phyloP scores from a whole-genome alignment of 768 basidiomycete species.

The Russula dissimulans region DNA sequence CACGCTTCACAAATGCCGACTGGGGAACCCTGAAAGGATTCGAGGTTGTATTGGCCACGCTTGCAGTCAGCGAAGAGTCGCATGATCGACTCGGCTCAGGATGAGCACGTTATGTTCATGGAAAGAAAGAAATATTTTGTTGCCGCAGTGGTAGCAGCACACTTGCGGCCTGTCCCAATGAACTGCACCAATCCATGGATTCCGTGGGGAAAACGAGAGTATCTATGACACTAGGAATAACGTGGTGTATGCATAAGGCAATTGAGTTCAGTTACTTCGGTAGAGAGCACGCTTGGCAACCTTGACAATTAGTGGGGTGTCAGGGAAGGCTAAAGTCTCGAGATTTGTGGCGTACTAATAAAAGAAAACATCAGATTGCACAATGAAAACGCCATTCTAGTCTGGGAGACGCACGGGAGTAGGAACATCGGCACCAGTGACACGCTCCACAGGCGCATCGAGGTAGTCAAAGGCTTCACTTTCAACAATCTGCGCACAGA shows the following conservation, averaged over 20 bases:
- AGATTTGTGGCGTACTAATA: slow-evolving; percentile 81
- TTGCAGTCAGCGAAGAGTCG: no score
- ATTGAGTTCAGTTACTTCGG: slow-evolving; percentile 58
- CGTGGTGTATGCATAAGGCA: slow-evolving; percentile 9
- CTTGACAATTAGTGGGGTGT: slow-evolving; percentile 83
- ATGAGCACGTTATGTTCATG: no score
- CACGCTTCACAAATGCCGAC: no score
- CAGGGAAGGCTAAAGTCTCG: slow-evolving; percentile 89
- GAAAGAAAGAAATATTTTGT: neutral
- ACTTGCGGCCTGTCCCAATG: neutral
- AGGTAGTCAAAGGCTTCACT: slow-evolving; percentile 98
- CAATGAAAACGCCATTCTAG: slow-evolving; percentile 5
- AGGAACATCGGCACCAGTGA: slow-evolving; percentile 96
- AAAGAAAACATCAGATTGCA: neutral
- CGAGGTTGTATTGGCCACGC: no score
- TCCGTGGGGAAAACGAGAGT: neutral
- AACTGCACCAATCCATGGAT: neutral
- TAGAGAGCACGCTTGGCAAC: slow-evolving; percentile 91
- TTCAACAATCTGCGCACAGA: slow-evolving; percentile 95
- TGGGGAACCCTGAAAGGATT: no score
- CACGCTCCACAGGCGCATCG: slow-evolving; percentile 94
- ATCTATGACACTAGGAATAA: slow-evolving; percentile 19
- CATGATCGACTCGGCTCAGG: no score
- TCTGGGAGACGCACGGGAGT: slow-evolving; percentile 66
- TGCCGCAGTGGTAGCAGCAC: neutral